Conservation (phyloP, 2,329 filamentous ascomycete species). For the Cladobotryum mycophilum region DNA sequence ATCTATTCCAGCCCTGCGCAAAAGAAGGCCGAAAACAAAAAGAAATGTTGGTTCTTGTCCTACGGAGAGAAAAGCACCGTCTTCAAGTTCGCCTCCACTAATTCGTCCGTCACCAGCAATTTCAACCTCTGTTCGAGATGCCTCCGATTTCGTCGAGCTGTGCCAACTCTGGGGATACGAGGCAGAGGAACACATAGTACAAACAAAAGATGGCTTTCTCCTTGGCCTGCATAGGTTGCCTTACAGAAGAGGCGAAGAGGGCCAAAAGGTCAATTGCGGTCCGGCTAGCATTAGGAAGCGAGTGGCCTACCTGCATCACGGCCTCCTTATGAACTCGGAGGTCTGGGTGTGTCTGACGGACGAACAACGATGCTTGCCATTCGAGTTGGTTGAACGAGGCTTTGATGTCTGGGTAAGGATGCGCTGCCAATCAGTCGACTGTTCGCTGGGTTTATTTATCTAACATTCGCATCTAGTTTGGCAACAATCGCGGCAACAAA, state of each 20-base stretch:
- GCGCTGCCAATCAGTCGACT: no score
- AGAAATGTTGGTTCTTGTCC: conserved; percentile 46
- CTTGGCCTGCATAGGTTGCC: conserved; percentile 83
- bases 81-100: neutral
- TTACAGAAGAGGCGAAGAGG: conserved; percentile 75
- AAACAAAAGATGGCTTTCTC: conserved; percentile 89
- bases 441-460: no score
- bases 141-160: conserved; percentile 89
- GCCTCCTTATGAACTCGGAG: conserved; percentile 96
- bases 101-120: conserved; percentile 40
- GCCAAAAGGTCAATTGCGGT: conserved; percentile 68
- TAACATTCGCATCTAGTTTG: conserved; percentile 50
- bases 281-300: conserved; percentile 66
- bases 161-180: conserved; percentile 87
- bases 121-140: conserved; percentile 73
- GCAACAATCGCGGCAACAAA: conserved; percentile 97
- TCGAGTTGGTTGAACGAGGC: conserved; percentile 79
- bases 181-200: conserved; percentile 92
- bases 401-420: conserved; percentile 87
- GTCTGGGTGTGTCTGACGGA: conserved; percentile 95
- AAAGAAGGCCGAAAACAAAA: conserved; percentile 60
- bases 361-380: conserved; percentile 77
- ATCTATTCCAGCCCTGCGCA: conserved; percentile 63
- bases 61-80: no score
- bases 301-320: conserved; percentile 91